Evolutionary conservation across 306 rosid genomes (phyloP).

Genomic region (apple (Malus domestica)): ASM211411v1 NC_041803.1:14702501-14703000

Average conservation of each 20-base stretch:
- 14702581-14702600: no score
- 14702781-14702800: neutral
- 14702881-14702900: conserved; percentile 36
- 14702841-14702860: neutral
- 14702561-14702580: no score
- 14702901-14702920: conserved; percentile 41
- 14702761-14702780: neutral
- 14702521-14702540: no score
- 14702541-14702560: no score
- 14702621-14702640: no score
- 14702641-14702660: no score
- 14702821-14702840: neutral
- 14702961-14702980: conserved; percentile 15
- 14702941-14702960: conserved; percentile 31
- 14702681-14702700: no score
- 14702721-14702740: neutral
- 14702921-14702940: conserved; percentile 40
- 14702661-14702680: no score
- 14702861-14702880: conserved; percentile 19
- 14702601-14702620: no score
- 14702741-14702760: neutral
- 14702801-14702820: neutral
- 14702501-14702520: no score
- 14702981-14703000: conserved; percentile 26
- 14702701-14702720: no score